Evolutionary conservation across 1,284 basidiomycete species (phyloP).

Genomic region (Bondarzewia mesenterica): DNA sequence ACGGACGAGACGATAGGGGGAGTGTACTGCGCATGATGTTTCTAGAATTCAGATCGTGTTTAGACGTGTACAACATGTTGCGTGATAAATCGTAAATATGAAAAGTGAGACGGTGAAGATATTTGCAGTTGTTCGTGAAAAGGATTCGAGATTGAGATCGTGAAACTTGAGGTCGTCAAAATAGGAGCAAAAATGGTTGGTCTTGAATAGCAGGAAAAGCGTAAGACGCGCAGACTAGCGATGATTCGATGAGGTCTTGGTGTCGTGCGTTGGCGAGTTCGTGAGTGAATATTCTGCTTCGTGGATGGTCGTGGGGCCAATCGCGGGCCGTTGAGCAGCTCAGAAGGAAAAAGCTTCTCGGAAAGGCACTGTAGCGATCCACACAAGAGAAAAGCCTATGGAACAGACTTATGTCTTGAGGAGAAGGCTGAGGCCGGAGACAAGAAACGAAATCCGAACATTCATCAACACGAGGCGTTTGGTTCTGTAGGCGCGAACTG

Average conservation of each 20-base stretch:
- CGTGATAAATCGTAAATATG: conserved; percentile 7
- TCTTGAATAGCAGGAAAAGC: not conserved
- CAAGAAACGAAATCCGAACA: conserved; percentile 3
- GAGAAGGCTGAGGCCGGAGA: not conserved
- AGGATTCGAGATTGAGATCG: not conserved
- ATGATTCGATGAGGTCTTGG: not conserved
- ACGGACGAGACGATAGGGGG: conserved; percentile 24
- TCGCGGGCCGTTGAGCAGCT: conserved; percentile 1
- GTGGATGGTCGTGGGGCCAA: not conserved
- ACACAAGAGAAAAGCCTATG: not conserved
- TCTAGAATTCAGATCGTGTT: not conserved
- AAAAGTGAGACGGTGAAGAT: not conserved
- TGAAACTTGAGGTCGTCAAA: not conserved
- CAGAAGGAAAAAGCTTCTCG: not conserved
- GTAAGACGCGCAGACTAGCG: not conserved
- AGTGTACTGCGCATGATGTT: conserved; percentile 27
- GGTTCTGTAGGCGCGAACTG: not conserved
- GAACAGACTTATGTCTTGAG: not conserved
- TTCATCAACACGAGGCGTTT: conserved; percentile 5
- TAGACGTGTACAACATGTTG: not conserved
- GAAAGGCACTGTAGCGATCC: not conserved
- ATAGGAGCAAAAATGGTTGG: not conserved
- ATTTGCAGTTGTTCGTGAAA: not conserved
- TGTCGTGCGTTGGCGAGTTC: not conserved
- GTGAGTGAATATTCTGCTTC: not conserved